Conservation (phyloP, 495 filamentous ascomycete species). For the Durotheca rogersii region DNA sequence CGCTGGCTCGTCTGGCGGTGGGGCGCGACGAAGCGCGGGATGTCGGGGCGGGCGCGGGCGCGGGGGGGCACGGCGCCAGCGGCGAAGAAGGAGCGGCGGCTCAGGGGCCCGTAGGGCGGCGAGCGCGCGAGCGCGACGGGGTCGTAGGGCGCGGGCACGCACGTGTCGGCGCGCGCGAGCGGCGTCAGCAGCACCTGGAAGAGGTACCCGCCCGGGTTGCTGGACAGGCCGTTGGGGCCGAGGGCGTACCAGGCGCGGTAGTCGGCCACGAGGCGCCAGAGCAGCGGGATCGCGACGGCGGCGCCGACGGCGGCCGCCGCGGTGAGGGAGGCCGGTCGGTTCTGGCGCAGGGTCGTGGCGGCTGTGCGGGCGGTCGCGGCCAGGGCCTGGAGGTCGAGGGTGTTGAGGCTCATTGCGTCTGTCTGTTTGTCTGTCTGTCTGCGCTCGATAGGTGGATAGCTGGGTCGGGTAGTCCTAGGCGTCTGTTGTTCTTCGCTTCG, state of each 20-base stretch:
- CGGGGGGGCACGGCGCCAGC: neutral
- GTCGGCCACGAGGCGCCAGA: slow-evolving; percentile 13
- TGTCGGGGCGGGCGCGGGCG: slow-evolving; percentile 17
- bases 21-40: slow-evolving; percentile 27
- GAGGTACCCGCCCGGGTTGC: slow-evolving; percentile 40
- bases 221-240: slow-evolving; percentile 39
- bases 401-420: slow-evolving; percentile 15
- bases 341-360: slow-evolving; percentile 5
- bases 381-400: neutral
- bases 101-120: slow-evolving; percentile 12
- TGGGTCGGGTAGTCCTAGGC: neutral
- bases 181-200: slow-evolving; percentile 18
- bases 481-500: neutral
- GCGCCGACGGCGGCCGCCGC: slow-evolving; percentile 3
- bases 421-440: neutral
- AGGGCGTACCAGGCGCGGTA: slow-evolving; percentile 37
- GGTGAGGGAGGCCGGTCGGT: slow-evolving; percentile 9
- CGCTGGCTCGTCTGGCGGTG: slow-evolving; percentile 31
- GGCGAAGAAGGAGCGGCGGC: slow-evolving; percentile 17
- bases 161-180: slow-evolving; percentile 27
- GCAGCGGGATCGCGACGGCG: slow-evolving; percentile 1
- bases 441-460: neutral
- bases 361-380: neutral
- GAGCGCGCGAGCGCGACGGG: neutral
- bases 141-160: slow-evolving; percentile 26